Evolutionary conservation across 768 basidiomycete genomes (phyloP), one percentile per base, ranked within the genome.

Genomic region (Rhodotorula taiwanensis): DNA sequence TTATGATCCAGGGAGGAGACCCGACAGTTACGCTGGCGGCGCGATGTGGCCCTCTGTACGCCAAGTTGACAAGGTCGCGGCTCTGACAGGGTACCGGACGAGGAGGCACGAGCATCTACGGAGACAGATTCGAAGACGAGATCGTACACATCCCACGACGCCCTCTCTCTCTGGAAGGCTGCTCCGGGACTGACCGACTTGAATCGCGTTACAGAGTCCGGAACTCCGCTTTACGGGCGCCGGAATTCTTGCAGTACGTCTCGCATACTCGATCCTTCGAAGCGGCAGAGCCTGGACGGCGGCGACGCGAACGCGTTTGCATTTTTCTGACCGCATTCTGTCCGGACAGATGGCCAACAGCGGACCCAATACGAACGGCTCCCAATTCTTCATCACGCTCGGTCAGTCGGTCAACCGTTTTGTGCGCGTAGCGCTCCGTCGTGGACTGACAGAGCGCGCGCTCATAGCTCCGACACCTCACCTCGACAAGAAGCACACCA

Each of bases 161-260:
- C n/a, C n/a, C n/a, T n/a, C n/a, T n/a, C n/a, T n/a, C 87, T 87
- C 71, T 64, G 84, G 80, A 7, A 18, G 23, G 16, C 42, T 23
- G 48, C 42, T 43, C 20, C 43, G n/a, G n/a, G 25, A 11, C 47
- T 67, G 36, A 55, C 41, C n/a, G 16, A 9, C 15, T 27, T 57
- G 60, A 65, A 49, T 66, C 47, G 23, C 10, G 1, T 39, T n/a
- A n/a, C 49, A 48, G 55, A 83, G 89, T 71, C 86, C 89, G 2
- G 92, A 95, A 20, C 77, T 97, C 70, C 80, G 92, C 52, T 97
- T 97, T 78, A 92, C 91, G 4, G 94, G 94, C 23, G 92, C 93
- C 47, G 94, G 94, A 3, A 92, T 97, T 61, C 83, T 98, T 28
- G 91, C 89, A 14, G 90, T 55, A 8, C 20, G 67, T 54, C n/a